Evolutionary conservation across 192 early-diverging fungal species (phyloP), one percentile per base, ranked within the genome.

Genomic region (Backusella tarrabulga): DNA sequence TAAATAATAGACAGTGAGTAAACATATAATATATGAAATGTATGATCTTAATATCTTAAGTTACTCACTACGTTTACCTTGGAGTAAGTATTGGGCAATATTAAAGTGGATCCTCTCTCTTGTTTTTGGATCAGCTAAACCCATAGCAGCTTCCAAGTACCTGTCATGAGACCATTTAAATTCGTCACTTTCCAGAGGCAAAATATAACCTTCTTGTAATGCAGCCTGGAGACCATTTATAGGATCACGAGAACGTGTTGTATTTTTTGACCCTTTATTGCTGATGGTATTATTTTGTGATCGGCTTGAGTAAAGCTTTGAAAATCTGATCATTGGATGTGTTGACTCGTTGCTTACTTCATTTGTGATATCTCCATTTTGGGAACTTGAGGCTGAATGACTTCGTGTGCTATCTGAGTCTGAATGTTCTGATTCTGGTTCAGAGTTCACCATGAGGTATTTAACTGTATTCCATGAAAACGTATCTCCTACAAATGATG

Each of bases 151-250:
- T 66, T 77, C 76, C 34, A 77, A 72, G 34, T 75, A 81, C 29
- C 76, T 66, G 63, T 81, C 80, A 54, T 81, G 80, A 23, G 72
- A 74, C 73, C 76, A 81, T 63, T 77, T 81, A 42, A 81, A 81
- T 44, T 74, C 74, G 40, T 81, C 80, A 11, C 54, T 75, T 54
- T 81, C 80, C 4, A 81, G 26, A 32, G 80, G 80, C 15, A 81
- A 40, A 40, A 81, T 77, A 42, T 77, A 75, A 1, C 80, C 80
- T 71, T 81, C 80, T 72, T 78, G 75, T 36, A 81, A 40, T 11
- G 76, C 80, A 8, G 76, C 73, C 54, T 81, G 76, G 5, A 81
- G 44, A n/a, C 80, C 80, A 21, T 72, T 81, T n/a, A 81, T 75
- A 17, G 80, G 75, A 67, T 77, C 76, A 26, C 72, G 56, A 12